Percentiles rank a stretch among this genome's conserved stretches.
These are phyloP conservation scores for Fusarium miscanthi DNA, from an alignment of 2,329 filamentous ascomycete species.

Conservation along the genomic window DNA sequence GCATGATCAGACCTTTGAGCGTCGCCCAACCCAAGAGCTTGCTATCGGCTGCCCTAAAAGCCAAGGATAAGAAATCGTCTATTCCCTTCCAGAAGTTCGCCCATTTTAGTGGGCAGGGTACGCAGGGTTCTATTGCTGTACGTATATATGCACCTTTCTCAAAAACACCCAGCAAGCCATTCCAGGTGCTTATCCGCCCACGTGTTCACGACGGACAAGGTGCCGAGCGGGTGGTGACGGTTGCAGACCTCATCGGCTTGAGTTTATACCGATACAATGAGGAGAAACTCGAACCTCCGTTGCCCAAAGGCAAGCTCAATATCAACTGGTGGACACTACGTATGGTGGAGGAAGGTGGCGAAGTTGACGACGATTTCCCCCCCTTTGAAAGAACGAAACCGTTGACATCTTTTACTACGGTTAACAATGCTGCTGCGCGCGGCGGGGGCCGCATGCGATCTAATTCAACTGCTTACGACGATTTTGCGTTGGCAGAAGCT, in stretches of 20 bases:
- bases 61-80: conserved; percentile 74
- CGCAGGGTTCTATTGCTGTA: conserved; percentile 78
- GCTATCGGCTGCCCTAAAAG: conserved; percentile 77
- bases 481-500: conserved; percentile 83
- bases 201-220: conserved; percentile 75
- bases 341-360: conserved; percentile 86
- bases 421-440: conserved; percentile 82
- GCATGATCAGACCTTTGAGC: conserved; percentile 72
- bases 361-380: conserved; percentile 87
- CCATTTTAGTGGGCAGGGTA: conserved; percentile 80
- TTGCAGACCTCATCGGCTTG: conserved; percentile 84
- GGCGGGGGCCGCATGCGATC: conserved; percentile 69
- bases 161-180: conserved; percentile 70
- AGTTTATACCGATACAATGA: conserved; percentile 82
- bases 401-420: conserved; percentile 82
- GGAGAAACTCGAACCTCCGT: conserved; percentile 75
- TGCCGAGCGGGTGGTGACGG: conserved; percentile 71
- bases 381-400: conserved; percentile 79
- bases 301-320: conserved; percentile 74
- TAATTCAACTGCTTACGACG: conserved; percentile 82
- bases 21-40: conserved; percentile 76
- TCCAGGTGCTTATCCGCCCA: conserved; percentile 77
- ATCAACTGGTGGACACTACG: conserved; percentile 86
- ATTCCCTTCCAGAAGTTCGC: conserved; percentile 83
- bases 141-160: conserved; percentile 83